Base-by-base conservation (phyloP, 1,284 basidiomycete genomes). In the Tausonia pullulans region DNA sequence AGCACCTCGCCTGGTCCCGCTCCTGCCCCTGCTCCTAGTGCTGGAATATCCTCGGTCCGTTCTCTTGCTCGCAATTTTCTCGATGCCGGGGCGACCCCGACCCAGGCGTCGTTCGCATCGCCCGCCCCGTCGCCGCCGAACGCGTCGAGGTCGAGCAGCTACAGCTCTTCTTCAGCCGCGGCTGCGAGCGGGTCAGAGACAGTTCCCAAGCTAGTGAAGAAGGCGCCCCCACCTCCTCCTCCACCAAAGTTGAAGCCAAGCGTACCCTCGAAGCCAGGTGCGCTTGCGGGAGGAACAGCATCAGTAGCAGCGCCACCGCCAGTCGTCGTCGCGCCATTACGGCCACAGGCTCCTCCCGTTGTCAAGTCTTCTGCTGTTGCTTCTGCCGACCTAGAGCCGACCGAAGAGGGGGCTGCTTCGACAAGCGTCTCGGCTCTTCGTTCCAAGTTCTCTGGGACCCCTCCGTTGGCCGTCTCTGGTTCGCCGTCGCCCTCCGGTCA, bases 371-470 rank as follows among this genome's bases (percentile, higher is more conserved):
- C n/a, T n/a, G n/a, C n/a, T n/a, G n/a, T n/a, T n/a, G n/a, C n/a
- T n/a, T n/a, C n/a, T n/a, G n/a, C n/a, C n/a, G n/a, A n/a, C n/a
- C n/a, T n/a, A n/a, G n/a, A n/a, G n/a, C n/a, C 57, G 13, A 27
- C 6, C 45, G 57, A 58, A 46, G 9, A 53, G 52, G 46, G 41
- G 10, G 16, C n/a, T 2, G n/a, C 58, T 4, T 3, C 60, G 4
- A 6, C 41, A 5, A 61, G 51, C 41, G 60, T 61, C 39, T 49
- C 60, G 1, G 48, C 49, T 1, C 41, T 61, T 11, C 60, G 60
- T 4, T 61, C 60, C 2, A 54, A 41, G 60, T 61, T 61, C 9
- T n/a, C n/a, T n/a, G n/a, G n/a, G n/a, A n/a, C n/a, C n/a, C n/a
- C n/a, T n/a, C n/a, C n/a, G n/a, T n/a, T n/a, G n/a, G n/a, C n/a